Evolutionary conservation across 1,284 basidiomycete species (phyloP).

Genomic region (Pseudozyma pruni): DNA sequence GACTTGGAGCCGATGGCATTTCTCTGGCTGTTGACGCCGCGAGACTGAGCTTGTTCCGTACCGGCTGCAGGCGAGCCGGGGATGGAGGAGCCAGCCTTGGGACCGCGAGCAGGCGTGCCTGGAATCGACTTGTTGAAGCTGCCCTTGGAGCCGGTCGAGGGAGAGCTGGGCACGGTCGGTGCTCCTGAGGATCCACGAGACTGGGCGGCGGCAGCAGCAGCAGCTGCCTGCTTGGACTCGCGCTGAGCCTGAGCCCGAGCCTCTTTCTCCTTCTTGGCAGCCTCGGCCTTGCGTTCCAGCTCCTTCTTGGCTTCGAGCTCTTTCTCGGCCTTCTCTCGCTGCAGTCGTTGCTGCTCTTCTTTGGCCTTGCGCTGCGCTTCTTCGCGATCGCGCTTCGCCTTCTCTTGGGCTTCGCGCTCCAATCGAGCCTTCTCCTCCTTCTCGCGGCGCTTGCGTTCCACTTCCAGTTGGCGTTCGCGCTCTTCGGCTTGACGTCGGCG

Average conservation of each 20-base stretch:
- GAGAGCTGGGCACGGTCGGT: conserved; percentile 20
- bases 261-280: conserved; percentile 50
- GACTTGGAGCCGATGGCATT: conserved; percentile 13
- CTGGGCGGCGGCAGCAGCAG: conserved; percentile 7
- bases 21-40: conserved; percentile 7
- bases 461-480: conserved; percentile 69
- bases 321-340: conserved; percentile 64
- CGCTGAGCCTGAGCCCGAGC: conserved; percentile 69
- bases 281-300: conserved; percentile 45
- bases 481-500: conserved; percentile 73
- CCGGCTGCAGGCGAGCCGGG: conserved; percentile 29
- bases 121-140: conserved; percentile 18
- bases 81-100: conserved; percentile 34
- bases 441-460: conserved; percentile 76
- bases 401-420: conserved; percentile 57
- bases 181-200: conserved; percentile 13
- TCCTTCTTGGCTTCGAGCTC: conserved; percentile 46
- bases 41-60: conserved; percentile 13
- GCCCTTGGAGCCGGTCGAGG: conserved; percentile 20
- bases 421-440: conserved; percentile 75
- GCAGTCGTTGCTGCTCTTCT: conserved; percentile 72
- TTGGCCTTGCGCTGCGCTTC: conserved; percentile 64
- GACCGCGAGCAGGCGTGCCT: conserved; percentile 27
- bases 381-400: conserved; percentile 70
- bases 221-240: conserved; percentile 69